Percentiles rank a stretch among this genome's conserved stretches.
phyloP scores from a whole-genome alignment of 78 protist genomes.

The Guillardia theta region DNA sequence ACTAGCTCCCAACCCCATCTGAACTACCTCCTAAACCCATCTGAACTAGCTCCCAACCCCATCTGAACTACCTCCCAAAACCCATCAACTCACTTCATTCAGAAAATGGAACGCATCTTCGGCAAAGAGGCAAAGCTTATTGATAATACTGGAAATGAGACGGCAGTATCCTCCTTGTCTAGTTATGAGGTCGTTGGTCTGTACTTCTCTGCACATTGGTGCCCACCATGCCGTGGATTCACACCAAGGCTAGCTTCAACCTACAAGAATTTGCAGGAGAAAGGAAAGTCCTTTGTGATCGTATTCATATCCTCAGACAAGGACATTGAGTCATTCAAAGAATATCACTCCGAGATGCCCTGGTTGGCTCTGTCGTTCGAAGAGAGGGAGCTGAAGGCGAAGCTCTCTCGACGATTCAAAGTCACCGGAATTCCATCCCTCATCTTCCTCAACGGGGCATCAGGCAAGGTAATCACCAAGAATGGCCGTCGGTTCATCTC shows the following conservation, averaged over 20 bases:
- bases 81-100: too few relatives aligned
- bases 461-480: not conserved
- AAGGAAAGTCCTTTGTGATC: not conserved
- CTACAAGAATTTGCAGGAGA: not conserved
- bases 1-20: too few relatives aligned
- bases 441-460: not conserved
- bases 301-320: constrained; percentile 8
- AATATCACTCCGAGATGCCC: not conserved
- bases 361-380: constrained; percentile 27
- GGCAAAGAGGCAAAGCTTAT: too few relatives aligned
- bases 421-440: not conserved
- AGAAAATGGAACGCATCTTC: too few relatives aligned
- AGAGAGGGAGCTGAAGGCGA: not conserved
- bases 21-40: too few relatives aligned
- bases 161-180: too few relatives aligned
- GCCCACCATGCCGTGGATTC: constrained; percentile 46
- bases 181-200: too few relatives aligned
- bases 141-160: too few relatives aligned
- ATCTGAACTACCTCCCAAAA: too few relatives aligned
- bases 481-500: not conserved
- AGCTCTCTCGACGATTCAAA: not conserved
- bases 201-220: constrained; percentile 49
- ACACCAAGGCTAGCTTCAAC: constrained; percentile 9
- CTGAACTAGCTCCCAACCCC: too few relatives aligned
- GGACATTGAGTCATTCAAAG: not conserved